Evolutionary conservation across 495 filamentous ascomycete species (phyloP).

Genomic region (Xylaria scruposa): DNA sequence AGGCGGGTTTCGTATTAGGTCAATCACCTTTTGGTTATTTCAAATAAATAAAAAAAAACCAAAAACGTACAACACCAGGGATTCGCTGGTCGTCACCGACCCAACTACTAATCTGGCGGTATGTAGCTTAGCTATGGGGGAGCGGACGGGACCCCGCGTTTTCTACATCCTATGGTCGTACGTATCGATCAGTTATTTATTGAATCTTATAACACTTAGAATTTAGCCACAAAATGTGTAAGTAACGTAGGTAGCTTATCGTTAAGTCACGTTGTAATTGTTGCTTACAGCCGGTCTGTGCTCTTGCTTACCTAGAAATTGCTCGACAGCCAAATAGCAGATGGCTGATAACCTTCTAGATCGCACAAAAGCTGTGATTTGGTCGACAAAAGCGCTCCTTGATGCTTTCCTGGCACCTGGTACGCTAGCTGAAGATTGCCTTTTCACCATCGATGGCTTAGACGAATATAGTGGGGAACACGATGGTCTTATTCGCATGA

Average conservation of each 20-base stretch:
- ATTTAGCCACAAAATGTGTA: no score
- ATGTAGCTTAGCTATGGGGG: no score
- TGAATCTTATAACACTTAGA: no score
- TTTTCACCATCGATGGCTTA: slow-evolving; percentile 42
- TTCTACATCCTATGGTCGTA: no score
- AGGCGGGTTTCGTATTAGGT: no score
- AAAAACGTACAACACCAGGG: slow-evolving; percentile 48
- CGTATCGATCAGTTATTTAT: no score
- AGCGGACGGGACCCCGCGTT: no score
- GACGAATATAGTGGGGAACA: slow-evolving; percentile 47
- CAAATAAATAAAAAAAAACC: no score
- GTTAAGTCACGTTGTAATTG: no score
- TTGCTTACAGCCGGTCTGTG: no score
- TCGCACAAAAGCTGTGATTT: slow-evolving; percentile 1
- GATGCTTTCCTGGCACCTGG: neutral
- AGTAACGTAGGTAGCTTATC: no score
- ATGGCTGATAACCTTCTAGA: slow-evolving; percentile 17
- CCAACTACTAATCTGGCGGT: slow-evolving; percentile 19
- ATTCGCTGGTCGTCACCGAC: slow-evolving; percentile 52
- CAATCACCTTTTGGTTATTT: no score
- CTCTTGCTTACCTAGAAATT: slow-evolving; percentile 24
- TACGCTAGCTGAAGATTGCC: neutral
- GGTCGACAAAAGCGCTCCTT: neutral
- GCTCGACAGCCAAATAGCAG: slow-evolving; percentile 33
- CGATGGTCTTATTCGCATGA: slow-evolving; percentile 33